Evolutionary conservation across 345 rosid genomes (phyloP), one percentile per base, ranked within the genome.

Genomic region (Cardiospermum halicacabum): DNA sequence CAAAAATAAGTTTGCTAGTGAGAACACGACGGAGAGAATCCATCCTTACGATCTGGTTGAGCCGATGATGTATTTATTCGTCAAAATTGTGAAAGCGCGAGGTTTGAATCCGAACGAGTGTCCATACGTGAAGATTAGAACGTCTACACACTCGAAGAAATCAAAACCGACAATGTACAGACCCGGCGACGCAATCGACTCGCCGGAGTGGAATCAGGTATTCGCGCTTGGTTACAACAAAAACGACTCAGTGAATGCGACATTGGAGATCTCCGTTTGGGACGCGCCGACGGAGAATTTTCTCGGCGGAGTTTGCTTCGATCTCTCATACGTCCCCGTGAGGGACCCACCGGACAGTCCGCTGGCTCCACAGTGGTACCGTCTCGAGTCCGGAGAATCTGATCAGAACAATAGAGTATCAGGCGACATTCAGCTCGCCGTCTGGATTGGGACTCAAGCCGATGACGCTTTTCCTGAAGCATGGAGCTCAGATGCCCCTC

Each of bases 391-490:
- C 51, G 81, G 81, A 9, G 74, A 73, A 1, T 43, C 74, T 0
- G 80, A 78, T 62, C 89, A 84, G 58, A 73, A 53, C 8, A 69
- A 67, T 40, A 79, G 76, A 26, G 83, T 87, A 25, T 77, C 82
- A 42, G 99, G 99, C 49, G 97, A 94, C 68, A 75, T 94, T 11
- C 99, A 94, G 81, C 86, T 91, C 37, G 86, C 91, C 34, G 96
- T 89, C 0, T 91, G 99, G 99, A 89, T 91, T 15, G 96, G 99
- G 0, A 91, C 97, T 28, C 97, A 91, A 71, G 93, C 89, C 0
- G 99, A 94, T 26, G 96, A 87, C 21, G 99, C 97, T 3, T 94
- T 94, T 57, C 89, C 97, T 1, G 99, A 94, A 74, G 95, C 97
- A 0, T 82, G 91, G 91, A 79, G 86, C 74, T 86, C 97, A 5